A percentile compares a stretch with the other conserved stretches of the same genome.
phyloP scores from a whole-genome alignment of 345 rosid species.

The Eucalyptus cloeziana region DNA sequence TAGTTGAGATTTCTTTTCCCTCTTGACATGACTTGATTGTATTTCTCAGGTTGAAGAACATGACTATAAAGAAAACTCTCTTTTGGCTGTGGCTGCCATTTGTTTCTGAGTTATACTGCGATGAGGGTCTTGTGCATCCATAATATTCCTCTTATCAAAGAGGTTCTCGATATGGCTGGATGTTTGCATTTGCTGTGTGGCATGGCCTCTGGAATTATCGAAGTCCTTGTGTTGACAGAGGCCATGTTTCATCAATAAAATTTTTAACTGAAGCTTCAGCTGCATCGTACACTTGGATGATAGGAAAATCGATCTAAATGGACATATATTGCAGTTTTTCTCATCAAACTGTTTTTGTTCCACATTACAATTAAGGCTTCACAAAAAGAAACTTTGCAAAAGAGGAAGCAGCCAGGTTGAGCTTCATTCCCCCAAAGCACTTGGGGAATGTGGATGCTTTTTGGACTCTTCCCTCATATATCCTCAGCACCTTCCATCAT shows the following conservation, averaged over 20 bases:
- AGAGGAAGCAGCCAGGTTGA: constrained; percentile 37
- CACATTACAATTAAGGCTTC: neutral
- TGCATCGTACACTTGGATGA: no score
- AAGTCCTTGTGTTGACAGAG: neutral
- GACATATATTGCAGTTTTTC: neutral
- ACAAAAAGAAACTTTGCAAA: constrained; percentile 22
- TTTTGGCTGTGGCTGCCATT: neutral
- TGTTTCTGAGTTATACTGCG: neutral
- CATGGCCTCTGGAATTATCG: neutral
- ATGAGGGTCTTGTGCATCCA: neutral
- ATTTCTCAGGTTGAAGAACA: constrained; percentile 2
- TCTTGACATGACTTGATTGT: neutral
- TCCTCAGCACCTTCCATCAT: constrained; percentile 11
- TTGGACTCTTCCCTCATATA: constrained; percentile 42
- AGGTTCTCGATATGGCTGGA: neutral
- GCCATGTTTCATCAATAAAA: no score
- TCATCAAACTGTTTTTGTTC: neutral
- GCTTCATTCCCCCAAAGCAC: constrained; percentile 46
- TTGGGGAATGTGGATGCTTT: constrained; percentile 41
- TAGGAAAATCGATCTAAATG: neutral
- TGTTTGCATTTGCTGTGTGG: neutral
- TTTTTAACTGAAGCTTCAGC: no score
- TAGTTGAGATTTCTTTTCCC: neutral
- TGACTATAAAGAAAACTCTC: neutral
- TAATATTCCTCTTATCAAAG: neutral